Percentiles rank a stretch among this genome's conserved stretches.
These are phyloP conservation scores for Plasmopara viticola DNA, from an alignment of 352 stramenopile genomes.

Conservation along the genomic window DNA sequence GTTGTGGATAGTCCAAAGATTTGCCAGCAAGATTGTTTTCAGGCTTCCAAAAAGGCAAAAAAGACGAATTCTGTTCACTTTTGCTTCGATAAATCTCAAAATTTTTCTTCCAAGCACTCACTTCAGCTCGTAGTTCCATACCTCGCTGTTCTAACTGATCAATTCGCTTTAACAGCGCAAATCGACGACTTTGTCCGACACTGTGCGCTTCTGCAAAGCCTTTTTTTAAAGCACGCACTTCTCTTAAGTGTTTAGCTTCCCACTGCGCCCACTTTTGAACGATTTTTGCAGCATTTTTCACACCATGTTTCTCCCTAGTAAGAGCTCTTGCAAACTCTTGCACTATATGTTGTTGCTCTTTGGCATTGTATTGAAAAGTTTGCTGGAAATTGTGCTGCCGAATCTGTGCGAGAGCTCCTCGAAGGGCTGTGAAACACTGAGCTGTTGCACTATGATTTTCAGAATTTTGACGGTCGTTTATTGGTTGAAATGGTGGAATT, in stretches of 20 bases:
- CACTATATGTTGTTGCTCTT: not conserved
- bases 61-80: not conserved
- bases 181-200: conserved; percentile 6
- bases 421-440: conserved; percentile 7
- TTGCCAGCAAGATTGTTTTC: not conserved
- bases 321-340: conserved; percentile 9
- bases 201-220: conserved; percentile 16
- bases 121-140: conserved; percentile 20
- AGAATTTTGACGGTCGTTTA: not conserved
- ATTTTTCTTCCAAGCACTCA: conserved; percentile 14
- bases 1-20: conserved; percentile 17
- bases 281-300: conserved; percentile 22
- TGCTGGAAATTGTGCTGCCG: conserved; percentile 1
- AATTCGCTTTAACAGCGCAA: conserved; percentile 12
- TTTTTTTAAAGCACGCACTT: conserved; percentile 16
- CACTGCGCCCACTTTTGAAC: conserved; percentile 26
- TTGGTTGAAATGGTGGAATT: conserved; percentile 1
- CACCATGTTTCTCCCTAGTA: conserved; percentile 5
- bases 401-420: conserved; percentile 15
- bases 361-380: not conserved
- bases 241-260: conserved; percentile 21
- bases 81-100: not conserved
- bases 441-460: not conserved
- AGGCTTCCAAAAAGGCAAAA: not conserved
- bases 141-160: conserved; percentile 12